phyloP scores from a whole-genome alignment of 73 alveolate genomes.

The Paramecium caudatum region DNA sequence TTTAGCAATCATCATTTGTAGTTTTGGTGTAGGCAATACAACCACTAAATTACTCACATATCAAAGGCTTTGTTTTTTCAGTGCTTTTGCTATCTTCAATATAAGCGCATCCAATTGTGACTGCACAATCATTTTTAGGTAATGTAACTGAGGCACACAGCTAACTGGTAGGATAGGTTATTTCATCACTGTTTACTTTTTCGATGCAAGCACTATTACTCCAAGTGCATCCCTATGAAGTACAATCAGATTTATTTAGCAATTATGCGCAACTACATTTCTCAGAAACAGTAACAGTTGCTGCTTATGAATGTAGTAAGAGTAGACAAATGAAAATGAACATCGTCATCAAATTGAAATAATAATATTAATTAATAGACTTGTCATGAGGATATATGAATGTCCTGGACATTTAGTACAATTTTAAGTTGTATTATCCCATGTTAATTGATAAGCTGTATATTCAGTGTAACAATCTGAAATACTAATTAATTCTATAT shows the following conservation, averaged over 20 bases:
- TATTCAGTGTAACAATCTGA: not conserved
- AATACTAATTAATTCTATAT: not conserved
- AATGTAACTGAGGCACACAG: not conserved
- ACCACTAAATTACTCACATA: constrained; percentile 40
- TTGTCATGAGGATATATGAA: not conserved
- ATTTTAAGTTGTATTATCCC: not conserved
- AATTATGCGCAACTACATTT: not conserved
- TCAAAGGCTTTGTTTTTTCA: not conserved
- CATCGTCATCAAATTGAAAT: constrained; percentile 11
- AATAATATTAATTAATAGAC: constrained; percentile 17
- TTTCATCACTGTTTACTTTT: not conserved
- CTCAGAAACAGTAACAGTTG: not conserved
- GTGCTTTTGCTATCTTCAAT: too few relatives aligned
- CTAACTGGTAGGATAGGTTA: not conserved
- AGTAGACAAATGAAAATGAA: not conserved
- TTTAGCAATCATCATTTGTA: constrained; percentile 27
- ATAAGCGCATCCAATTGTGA: constrained; percentile 56
- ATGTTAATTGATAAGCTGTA: not conserved
- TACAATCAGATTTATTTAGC: not conserved
- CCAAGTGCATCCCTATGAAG: not conserved
- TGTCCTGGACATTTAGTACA: not conserved
- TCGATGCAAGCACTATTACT: not conserved
- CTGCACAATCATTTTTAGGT: constrained; percentile 6
- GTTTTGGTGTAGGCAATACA: constrained; percentile 19
- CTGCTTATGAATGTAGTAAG: not conserved